Conservation (phyloP, 2,329 filamentous ascomycete species). For the Nemania serpens region DNA sequence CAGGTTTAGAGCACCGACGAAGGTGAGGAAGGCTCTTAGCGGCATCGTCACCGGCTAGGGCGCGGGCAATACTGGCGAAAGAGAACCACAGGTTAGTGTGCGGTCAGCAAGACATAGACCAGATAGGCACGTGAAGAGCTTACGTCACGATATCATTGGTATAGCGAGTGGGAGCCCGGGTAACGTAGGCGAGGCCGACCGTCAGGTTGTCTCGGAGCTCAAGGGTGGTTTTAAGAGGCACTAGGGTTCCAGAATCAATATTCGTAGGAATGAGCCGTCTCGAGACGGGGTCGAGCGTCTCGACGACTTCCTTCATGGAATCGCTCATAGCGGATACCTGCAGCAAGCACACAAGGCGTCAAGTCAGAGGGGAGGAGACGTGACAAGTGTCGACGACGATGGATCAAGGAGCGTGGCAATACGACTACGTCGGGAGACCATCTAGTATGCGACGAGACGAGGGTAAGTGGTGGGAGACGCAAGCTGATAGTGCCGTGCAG, state of each 20-base stretch:
- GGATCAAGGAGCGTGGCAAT: conserved; percentile 15
- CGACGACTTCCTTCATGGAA: conserved; percentile 45
- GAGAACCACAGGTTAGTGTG: conserved; percentile 37
- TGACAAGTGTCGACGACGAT: conserved; percentile 2
- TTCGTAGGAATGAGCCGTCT: conserved; percentile 40
- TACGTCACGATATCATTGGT: conserved; percentile 76
- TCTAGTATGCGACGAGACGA: background rate
- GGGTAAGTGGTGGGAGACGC: conserved; percentile 6
- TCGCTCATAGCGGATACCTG: conserved; percentile 44
- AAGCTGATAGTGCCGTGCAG: conserved; percentile 6
- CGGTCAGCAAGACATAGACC: conserved; percentile 4
- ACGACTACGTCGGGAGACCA: background rate
- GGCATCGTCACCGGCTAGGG: conserved; percentile 62
- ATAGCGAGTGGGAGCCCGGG: conserved; percentile 71
- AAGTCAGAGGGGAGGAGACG: conserved; percentile 27
- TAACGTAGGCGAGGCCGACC: conserved; percentile 69
- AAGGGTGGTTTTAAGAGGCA: conserved; percentile 67
- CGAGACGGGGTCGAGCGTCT: conserved; percentile 45
- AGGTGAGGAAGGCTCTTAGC: conserved; percentile 72
- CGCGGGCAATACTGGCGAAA: conserved; percentile 53
- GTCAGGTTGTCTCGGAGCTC: conserved; percentile 64
- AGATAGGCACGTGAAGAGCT: conserved; percentile 41
- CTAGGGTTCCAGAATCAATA: conserved; percentile 47
- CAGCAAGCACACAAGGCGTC: conserved; percentile 39
- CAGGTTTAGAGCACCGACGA: conserved; percentile 74